A percentile compares a stretch with the other conserved stretches of the same genome.
Evolutionary conservation across 2,329 filamentous ascomycete species (phyloP).

Genomic region (Cladosporium sp.): DNA sequence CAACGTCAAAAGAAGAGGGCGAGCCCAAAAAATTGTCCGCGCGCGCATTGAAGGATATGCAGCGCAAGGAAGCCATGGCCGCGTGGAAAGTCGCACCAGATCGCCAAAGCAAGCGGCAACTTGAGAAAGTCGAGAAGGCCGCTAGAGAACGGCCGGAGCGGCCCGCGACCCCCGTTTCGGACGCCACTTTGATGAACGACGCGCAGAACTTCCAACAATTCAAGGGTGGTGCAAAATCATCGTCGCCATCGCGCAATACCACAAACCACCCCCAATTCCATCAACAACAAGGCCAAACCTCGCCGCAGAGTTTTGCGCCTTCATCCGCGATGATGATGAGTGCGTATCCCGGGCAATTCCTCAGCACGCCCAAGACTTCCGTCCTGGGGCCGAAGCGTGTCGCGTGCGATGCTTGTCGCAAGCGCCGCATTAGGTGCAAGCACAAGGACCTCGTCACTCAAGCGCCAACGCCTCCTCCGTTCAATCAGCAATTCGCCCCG

Average conservation of each 20-base stretch:
- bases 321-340: slow-evolving; percentile 34
- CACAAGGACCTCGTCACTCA: slow-evolving; percentile 59
- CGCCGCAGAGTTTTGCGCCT: slow-evolving; percentile 22
- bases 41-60: slow-evolving; percentile 57
- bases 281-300: slow-evolving; percentile 23
- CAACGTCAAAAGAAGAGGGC: slow-evolving; percentile 51
- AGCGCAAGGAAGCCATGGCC: slow-evolving; percentile 54
- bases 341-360: slow-evolving; percentile 37
- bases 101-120: slow-evolving; percentile 14
- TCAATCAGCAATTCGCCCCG: slow-evolving; percentile 16
- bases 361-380: slow-evolving; percentile 57
- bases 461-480: slow-evolving; percentile 23
- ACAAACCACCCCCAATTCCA: slow-evolving; percentile 29
- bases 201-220: slow-evolving; percentile 10
- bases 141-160: background rate
- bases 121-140: slow-evolving; percentile 7
- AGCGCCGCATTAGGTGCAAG: slow-evolving; percentile 63
- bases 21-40: slow-evolving; percentile 58
- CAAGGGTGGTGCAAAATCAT: slow-evolving; percentile 24
- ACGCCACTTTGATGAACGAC: slow-evolving; percentile 18
- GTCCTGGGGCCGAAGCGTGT: slow-evolving; percentile 62
- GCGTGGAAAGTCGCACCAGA: slow-evolving; percentile 35
- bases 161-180: slow-evolving; percentile 8
- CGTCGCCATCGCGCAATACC: slow-evolving; percentile 41
- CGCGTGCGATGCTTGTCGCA: slow-evolving; percentile 64